Evolutionary conservation across 2,329 filamentous ascomycete genomes (phyloP).

Genomic region (Colletotrichum higginsianum): DNA sequence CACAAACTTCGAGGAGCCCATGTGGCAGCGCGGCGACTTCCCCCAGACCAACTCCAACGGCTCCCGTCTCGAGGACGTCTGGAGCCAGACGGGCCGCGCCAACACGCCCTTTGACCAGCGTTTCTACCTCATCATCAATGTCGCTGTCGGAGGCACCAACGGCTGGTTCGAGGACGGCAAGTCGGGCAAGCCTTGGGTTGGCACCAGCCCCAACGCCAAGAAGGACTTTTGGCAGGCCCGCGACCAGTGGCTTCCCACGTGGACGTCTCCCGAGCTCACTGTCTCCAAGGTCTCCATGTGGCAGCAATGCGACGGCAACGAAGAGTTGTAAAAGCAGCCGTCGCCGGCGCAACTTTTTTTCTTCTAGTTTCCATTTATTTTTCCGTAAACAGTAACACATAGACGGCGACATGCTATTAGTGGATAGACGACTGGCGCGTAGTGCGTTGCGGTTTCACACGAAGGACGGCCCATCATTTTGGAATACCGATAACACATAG

Average conservation of each 20-base stretch:
- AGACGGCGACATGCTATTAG: constrained; percentile 31
- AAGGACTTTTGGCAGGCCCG: constrained; percentile 83
- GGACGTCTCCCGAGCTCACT: constrained; percentile 78
- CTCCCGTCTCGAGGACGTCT: constrained; percentile 74
- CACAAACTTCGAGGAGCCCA: constrained; percentile 77
- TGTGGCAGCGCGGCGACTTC: constrained; percentile 80
- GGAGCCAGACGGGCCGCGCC: constrained; percentile 71
- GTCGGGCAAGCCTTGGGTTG: constrained; percentile 84
- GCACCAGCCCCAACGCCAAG: constrained; percentile 75
- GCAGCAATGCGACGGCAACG: constrained; percentile 77
- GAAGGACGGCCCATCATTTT: constrained; percentile 32
- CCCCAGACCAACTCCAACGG: constrained; percentile 75
- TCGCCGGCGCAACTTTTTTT: background rate
- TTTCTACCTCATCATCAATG: constrained; percentile 83
- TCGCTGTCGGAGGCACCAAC: constrained; percentile 83
- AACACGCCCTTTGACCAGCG: constrained; percentile 82
- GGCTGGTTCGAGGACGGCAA: constrained; percentile 86
- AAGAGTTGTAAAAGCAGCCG: constrained; percentile 58
- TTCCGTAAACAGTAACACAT: constrained; percentile 22
- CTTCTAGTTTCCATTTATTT: background rate
- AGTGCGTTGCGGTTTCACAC: constrained; percentile 27
- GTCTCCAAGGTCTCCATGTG: constrained; percentile 79
- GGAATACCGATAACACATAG: constrained; percentile 27
- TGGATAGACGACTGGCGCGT: constrained; percentile 35
- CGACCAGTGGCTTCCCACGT: constrained; percentile 78